Evolutionary conservation across 805 yeast genomes (phyloP).

Genomic region (Torulaspora delbrueckii): DNA sequence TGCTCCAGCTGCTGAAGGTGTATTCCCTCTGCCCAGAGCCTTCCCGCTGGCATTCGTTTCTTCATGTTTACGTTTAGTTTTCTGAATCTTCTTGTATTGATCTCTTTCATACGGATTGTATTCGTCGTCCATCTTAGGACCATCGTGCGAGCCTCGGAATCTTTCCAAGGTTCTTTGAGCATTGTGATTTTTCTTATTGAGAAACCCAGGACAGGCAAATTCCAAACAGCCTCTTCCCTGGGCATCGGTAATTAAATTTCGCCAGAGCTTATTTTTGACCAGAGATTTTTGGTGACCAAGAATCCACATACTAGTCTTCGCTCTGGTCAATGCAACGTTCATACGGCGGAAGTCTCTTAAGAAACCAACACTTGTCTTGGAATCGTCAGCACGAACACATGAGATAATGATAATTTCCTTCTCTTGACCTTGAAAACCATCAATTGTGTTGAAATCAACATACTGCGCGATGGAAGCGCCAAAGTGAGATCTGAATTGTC

Average conservation of each 20-base stretch:
- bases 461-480: slow-evolving; percentile 60
- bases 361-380: slow-evolving; percentile 67
- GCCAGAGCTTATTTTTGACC: slow-evolving; percentile 66
- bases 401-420: slow-evolving; percentile 90
- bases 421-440: slow-evolving; percentile 98
- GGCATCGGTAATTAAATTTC: slow-evolving; percentile 62
- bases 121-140: slow-evolving; percentile 7
- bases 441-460: slow-evolving; percentile 90
- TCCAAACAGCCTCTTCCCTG: slow-evolving; percentile 38
- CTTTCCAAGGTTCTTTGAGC: slow-evolving; percentile 17
- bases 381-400: slow-evolving; percentile 82
- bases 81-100: slow-evolving; percentile 4
- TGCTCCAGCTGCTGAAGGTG: background rate
- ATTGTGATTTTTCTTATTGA: slow-evolving; percentile 16
- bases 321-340: slow-evolving; percentile 97
- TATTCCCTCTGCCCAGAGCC: slow-evolving; percentile 1
- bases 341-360: slow-evolving; percentile 87
- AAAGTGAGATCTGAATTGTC: slow-evolving; percentile 50
- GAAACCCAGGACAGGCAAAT: slow-evolving; percentile 29
- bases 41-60: slow-evolving; percentile 2
- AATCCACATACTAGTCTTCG: slow-evolving; percentile 87
- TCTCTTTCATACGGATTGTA: slow-evolving; percentile 11
- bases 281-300: slow-evolving; percentile 75
- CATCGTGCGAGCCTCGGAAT: slow-evolving; percentile 9
- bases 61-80: slow-evolving; percentile 5